Conservation (phyloP, 176 grass and related monocot species). For the Elymus sibiricus region DNA sequence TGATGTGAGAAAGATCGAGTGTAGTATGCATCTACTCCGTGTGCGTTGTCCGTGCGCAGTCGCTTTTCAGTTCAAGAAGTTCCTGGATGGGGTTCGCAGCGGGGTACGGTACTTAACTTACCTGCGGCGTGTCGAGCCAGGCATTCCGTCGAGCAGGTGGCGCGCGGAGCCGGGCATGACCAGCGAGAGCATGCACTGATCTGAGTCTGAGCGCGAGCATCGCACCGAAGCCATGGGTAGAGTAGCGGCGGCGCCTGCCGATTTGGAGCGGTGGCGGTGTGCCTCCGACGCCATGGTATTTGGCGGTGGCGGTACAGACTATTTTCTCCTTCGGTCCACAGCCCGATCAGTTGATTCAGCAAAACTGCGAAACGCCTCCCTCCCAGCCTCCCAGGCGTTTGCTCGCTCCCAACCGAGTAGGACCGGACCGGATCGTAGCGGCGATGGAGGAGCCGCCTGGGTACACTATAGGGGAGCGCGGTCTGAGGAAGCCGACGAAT, state of each 20-base stretch:
- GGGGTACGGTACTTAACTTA: neutral
- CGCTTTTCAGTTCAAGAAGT: neutral
- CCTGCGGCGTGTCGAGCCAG: neutral
- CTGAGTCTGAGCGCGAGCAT: neutral
- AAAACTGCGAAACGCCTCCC: no score
- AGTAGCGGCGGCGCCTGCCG: neutral
- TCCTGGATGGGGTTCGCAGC: neutral
- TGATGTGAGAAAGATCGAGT: neutral
- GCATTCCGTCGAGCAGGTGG: constrained; percentile 25
- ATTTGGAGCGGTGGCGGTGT: neutral
- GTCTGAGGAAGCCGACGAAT: no score
- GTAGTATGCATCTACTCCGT: neutral
- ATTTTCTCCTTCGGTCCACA: no score
- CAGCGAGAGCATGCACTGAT: neutral
- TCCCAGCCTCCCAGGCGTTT: no score
- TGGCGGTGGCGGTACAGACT: no score
- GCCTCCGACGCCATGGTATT: neutral
- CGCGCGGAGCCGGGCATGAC: neutral
- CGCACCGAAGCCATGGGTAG: neutral
- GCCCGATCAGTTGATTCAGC: no score
- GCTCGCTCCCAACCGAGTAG: no score
- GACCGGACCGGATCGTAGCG: no score
- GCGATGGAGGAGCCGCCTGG: no score
- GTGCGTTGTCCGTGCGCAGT: neutral
- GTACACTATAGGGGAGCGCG: no score